phyloP scores from a whole-genome alignment of 768 basidiomycete genomes.

The Imleria badia region DNA sequence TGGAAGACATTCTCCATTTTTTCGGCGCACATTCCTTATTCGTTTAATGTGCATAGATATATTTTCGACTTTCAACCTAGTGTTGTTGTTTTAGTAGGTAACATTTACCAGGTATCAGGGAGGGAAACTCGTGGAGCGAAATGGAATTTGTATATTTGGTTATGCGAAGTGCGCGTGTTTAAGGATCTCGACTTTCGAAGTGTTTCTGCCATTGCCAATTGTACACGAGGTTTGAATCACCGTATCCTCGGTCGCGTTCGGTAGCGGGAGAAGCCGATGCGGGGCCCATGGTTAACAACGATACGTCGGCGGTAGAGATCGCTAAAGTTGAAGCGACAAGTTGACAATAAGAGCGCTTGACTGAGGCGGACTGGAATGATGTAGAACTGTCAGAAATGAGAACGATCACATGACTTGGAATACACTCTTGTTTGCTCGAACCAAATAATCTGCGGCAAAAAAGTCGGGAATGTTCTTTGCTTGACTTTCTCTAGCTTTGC shows the following conservation, averaged over 20 bases:
- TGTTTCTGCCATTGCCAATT: background rate
- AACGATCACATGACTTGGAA: conserved; percentile 24
- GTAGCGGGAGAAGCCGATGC: background rate
- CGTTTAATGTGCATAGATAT: conserved; percentile 18
- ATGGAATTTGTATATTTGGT: conserved; percentile 4
- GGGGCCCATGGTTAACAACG: too few species aligned
- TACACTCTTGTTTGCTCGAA: conserved; percentile 22
- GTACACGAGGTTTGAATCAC: background rate
- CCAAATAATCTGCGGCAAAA: conserved; percentile 26
- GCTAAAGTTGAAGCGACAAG: background rate
- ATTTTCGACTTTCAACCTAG: conserved; percentile 23
- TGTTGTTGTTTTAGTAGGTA: conserved; percentile 23
- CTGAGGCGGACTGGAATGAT: too few species aligned
- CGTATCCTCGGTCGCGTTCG: background rate
- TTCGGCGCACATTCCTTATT: conserved; percentile 13
- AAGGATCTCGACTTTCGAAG: background rate
- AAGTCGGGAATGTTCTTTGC: conserved; percentile 15
- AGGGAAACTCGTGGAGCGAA: background rate
- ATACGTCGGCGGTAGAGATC: too few species aligned
- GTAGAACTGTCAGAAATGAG: background rate
- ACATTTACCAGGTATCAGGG: background rate
- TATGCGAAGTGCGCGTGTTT: background rate
- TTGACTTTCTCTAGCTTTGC: conserved; percentile 23
- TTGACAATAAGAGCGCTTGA: background rate
- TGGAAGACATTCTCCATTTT: background rate